These are phyloP conservation scores for Backusella mclennaniae DNA, from an alignment of 192 early-diverging fungal genomes.

Conservation along the genomic window DNA sequence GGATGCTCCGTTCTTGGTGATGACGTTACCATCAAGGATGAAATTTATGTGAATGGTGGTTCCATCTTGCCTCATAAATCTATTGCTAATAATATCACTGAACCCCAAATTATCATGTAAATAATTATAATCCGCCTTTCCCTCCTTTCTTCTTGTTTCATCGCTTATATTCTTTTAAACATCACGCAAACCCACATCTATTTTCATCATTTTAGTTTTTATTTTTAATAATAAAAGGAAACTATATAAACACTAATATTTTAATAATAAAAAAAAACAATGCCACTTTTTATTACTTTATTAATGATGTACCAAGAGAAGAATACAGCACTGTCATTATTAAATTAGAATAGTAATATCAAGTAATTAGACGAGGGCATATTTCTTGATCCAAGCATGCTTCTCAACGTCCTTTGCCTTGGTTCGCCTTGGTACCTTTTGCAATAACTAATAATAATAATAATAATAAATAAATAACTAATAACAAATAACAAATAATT, in stretches of 20 bases:
- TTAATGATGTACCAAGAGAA: no score
- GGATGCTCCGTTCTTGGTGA: constrained; percentile 95
- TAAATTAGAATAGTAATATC: no score
- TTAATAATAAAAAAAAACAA: not conserved
- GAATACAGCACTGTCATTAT: no score
- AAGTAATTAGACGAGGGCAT: not conserved
- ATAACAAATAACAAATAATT: not conserved
- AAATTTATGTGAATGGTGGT: constrained; percentile 94
- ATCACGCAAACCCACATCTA: not conserved
- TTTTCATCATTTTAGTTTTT: constrained; percentile 4
- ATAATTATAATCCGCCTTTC: constrained; percentile 19
- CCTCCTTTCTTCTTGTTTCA: not conserved
- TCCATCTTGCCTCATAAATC: constrained; percentile 97
- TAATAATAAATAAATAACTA: not conserved
- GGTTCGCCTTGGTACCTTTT: not conserved
- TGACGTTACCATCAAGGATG: constrained; percentile 93
- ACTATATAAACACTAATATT: not conserved
- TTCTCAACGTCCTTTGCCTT: not conserved
- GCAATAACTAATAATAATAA: not conserved
- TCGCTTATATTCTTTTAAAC: not conserved
- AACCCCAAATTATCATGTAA: constrained; percentile 97
- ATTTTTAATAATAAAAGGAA: not conserved
- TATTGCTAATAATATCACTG: constrained; percentile 83
- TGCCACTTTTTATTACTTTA: no score
- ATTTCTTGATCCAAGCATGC: constrained; percentile 9